Conservation (phyloP, 306 rosid genomes). For the Quercus berberidifolia region DNA sequence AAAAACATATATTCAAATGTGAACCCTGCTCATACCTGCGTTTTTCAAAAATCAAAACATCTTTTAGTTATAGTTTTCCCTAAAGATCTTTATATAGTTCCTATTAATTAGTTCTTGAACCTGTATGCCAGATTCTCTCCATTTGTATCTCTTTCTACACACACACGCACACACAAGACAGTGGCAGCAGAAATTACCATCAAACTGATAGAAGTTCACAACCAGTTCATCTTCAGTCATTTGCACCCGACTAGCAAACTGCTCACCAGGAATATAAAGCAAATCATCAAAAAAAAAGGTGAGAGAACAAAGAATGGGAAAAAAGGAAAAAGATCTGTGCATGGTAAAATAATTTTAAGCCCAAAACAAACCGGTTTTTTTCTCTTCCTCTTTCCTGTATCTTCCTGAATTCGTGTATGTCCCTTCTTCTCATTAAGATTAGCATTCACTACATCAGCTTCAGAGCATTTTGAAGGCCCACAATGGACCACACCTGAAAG, state of each 20-base stretch:
- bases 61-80: not conserved
- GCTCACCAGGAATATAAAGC: constrained; percentile 20
- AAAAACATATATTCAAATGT: not conserved
- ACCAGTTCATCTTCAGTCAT: constrained; percentile 85
- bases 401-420: constrained; percentile 37
- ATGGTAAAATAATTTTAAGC: not conserved
- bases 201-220: constrained; percentile 72
- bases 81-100: not conserved
- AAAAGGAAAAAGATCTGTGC: constrained; percentile 2
- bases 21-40: not conserved
- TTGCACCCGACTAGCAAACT: constrained; percentile 77
- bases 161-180: not conserved
- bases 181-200: constrained; percentile 52
- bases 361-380: constrained; percentile 53
- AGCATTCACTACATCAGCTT: constrained; percentile 19
- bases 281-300: constrained; percentile 7
- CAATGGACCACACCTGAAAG: constrained; percentile 15
- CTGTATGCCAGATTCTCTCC: not conserved
- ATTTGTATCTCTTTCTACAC: not conserved
- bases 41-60: not conserved
- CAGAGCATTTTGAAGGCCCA: constrained; percentile 8
- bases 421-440: constrained; percentile 28
- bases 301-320: not conserved
- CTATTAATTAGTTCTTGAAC: not conserved
- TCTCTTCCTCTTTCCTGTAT: constrained; percentile 55